Evolutionary conservation across 108 stramenopile species (phyloP), one percentile per base, ranked within the genome.

Genomic region (Cyclotella choctawhatcheeana): DNA sequence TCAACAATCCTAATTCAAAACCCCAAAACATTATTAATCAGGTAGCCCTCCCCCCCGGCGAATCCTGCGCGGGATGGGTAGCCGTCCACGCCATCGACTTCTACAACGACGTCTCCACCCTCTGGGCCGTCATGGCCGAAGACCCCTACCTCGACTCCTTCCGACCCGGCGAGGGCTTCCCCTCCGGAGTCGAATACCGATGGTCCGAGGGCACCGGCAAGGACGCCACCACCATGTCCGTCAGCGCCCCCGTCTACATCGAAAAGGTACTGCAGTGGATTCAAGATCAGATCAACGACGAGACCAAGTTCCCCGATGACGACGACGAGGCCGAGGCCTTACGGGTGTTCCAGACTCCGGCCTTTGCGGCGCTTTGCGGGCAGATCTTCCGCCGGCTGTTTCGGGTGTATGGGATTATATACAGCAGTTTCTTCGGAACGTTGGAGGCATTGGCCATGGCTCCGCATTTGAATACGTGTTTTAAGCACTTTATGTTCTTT

Each of bases 401-500:
- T 79, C 84, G 94, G 8, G 94, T 95, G 2, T 95, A 95, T 71
- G 94, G 90, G n/a, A 95, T 95, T 67, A 87, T 95, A 58, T 95
- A 95, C 65, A 88, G 83, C 17, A 84, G 82, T 51, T 95, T 95
- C 77, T 95, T 95, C 68, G 86, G 89, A 17, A 95, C 94, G 3
- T 59, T 95, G 70, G 94, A 95, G 69, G 94, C 94, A 24, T 64
- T 95, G 73, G 90, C 89, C 53, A 92, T 95, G 94, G 90, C 94
- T 7, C 90, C 94, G 44, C 90, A 93, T 82, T 79, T 95, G 68
- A 95, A 95, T 75, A 90, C 94, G 17, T 91, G 91, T 73, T 95
- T 95, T 78, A 95, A 95, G 64, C 94, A 95, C 64, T 95, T 95
- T 69, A 92, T 95, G 90, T 95, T 88, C 82, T 95, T 95, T 76